These are phyloP conservation scores for Fomitopsis pinicola DNA, from an alignment of 1,284 basidiomycete species.

Conservation along the genomic window DNA sequence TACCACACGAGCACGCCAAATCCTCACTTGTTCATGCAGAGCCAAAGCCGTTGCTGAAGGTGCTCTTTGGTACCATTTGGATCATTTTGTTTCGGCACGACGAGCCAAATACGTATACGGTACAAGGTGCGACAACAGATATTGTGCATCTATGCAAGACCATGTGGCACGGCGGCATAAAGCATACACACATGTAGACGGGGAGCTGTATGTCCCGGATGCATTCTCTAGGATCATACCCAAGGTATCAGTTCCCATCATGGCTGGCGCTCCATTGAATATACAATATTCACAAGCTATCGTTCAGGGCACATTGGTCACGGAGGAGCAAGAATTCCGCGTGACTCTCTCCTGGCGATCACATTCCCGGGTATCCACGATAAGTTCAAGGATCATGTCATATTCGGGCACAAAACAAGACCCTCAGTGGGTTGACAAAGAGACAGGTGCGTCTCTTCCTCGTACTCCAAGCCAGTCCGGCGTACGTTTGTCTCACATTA, in stretches of 20 bases:
- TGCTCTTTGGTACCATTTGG: constrained; percentile 31
- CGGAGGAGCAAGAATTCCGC: constrained; percentile 37
- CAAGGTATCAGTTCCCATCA: constrained; percentile 21
- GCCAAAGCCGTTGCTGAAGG: constrained; percentile 33
- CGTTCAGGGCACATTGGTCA: constrained; percentile 29
- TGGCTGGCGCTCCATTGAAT: not conserved
- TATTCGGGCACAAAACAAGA: constrained; percentile 35
- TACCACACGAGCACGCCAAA: not conserved
- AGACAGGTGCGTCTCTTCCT: constrained; percentile 30
- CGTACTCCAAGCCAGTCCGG: not conserved
- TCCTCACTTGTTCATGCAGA: constrained; percentile 5
- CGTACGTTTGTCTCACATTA: not conserved
- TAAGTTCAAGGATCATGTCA: constrained; percentile 29
- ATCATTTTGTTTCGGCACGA: constrained; percentile 31
- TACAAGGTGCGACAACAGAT: constrained; percentile 17
- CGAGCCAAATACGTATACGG: constrained; percentile 33
- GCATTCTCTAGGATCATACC: constrained; percentile 30
- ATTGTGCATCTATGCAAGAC: constrained; percentile 25
- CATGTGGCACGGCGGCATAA: constrained; percentile 25
- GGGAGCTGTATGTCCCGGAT: constrained; percentile 25
- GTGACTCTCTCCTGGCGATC: constrained; percentile 30
- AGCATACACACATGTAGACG: constrained; percentile 25
- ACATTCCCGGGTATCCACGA: constrained; percentile 25
- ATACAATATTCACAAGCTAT: not conserved
- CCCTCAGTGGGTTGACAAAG: constrained; percentile 42